phyloP scores from a whole-genome alignment of 1,284 basidiomycete genomes.

The Caloboletus inedulis region DNA sequence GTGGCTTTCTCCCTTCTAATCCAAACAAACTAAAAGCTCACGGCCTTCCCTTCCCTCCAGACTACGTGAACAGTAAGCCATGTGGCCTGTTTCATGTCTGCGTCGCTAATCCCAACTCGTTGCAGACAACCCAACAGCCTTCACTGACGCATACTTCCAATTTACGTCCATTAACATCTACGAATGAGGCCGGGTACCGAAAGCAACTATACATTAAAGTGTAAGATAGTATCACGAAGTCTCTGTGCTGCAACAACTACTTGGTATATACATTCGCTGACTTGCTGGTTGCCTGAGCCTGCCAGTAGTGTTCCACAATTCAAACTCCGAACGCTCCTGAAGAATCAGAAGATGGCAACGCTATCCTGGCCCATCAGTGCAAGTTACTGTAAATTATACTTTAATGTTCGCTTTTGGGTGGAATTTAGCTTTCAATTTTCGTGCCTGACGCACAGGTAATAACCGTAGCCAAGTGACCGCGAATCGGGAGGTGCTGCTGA shows the following conservation, averaged over 20 bases:
- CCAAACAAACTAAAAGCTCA: not conserved
- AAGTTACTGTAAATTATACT: no score
- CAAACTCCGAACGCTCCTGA: no score
- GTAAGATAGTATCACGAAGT: constrained; percentile 1
- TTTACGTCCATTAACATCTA: constrained; percentile 43
- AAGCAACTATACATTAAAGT: not conserved
- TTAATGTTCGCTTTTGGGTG: not conserved
- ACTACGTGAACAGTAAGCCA: constrained; percentile 35
- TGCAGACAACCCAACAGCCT: constrained; percentile 45
- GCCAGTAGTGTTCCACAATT: no score
- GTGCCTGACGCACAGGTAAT: not conserved
- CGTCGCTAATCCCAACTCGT: not conserved
- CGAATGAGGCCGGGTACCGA: not conserved
- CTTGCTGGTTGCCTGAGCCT: no score
- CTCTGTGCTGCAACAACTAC: not conserved
- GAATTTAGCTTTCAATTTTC: no score
- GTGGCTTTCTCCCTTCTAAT: not conserved
- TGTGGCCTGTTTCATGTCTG: not conserved
- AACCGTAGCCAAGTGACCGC: no score
- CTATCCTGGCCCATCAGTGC: no score
- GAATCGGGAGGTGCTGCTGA: constrained; percentile 16
- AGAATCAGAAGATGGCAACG: no score
- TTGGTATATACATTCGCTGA: not conserved
- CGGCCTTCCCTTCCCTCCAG: constrained; percentile 1
- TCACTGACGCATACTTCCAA: constrained; percentile 52